Evolutionary conservation across 148 eudicot genomes (phyloP), one percentile per base, ranked within the genome.

Genomic region (Vaccinium macrocarpon): DNA sequence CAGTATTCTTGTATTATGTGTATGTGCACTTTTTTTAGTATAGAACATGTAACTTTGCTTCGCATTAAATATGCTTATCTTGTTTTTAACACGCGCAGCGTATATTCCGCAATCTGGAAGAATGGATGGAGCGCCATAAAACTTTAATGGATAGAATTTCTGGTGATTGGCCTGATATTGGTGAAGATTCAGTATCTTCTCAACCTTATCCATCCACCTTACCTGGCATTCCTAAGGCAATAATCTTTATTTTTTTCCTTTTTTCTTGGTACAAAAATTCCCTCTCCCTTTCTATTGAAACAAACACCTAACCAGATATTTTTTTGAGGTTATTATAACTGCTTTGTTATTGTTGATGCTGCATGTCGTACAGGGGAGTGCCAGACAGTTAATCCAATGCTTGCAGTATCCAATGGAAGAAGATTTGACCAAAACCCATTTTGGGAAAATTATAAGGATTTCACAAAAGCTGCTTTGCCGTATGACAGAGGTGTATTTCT

Each of bases 201-300:
- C 97, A 93, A 84, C 94, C 96, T 73, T 97, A 95, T 85, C 93
- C 93, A 29, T 93, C 98, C 79, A 95, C 97, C 76, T 90, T 97
- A 85, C 97, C 98, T 35, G 99, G 99, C 87, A 97, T 97, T 84
- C 99, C 98, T 6, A 94, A 97, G 97, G 99, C 89, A 90, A 88
- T 84, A 12, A 62, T 82, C 46, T 83, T 61, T 50, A 57, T 4
- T 52, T 64, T 46, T 21, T 83, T 81, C 16, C 7, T 51, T 86
- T 48, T 10, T n/a, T 68, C 53, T 46, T 61, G 13, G 12, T 78
- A 10, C 10, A 29, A 61, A 51, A 18, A 18, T 27, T 35, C 25
- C 13, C 78, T 21, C 14, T 21, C 38, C 38, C 23, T 61, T 42
- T 13, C 46, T 48, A 15, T 71, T 35, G 51, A 18, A 59, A 70